Conservation (phyloP, 2,329 filamentous ascomycete species). For the Chaetomiaceae sp. region DNA sequence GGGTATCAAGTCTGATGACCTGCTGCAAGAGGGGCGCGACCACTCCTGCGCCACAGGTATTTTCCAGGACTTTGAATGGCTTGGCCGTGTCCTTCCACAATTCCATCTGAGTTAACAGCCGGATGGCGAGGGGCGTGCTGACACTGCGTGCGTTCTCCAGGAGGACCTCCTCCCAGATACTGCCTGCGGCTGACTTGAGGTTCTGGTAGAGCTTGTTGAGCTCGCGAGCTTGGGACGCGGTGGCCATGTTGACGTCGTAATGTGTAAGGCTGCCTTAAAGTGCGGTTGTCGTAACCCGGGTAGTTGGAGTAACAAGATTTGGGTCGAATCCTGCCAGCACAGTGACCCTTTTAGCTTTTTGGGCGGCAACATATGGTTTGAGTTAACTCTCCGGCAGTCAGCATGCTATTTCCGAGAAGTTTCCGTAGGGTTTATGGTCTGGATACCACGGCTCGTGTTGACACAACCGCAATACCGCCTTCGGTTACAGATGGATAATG, state of each 20-base stretch:
- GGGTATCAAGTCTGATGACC: conserved; percentile 34
- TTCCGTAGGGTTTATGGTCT: conserved; percentile 4
- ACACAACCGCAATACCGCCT: too few relatives aligned
- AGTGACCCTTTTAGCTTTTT: too few relatives aligned
- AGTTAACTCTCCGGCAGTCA: not conserved
- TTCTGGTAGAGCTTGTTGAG: conserved; percentile 19
- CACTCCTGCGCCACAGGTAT: conserved; percentile 49
- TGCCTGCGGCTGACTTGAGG: conserved; percentile 1
- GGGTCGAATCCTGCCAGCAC: too few relatives aligned
- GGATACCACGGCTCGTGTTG: too few relatives aligned
- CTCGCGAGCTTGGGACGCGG: not conserved
- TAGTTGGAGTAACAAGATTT: too few relatives aligned
- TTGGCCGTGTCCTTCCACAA: conserved; percentile 23
- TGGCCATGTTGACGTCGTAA: not conserved
- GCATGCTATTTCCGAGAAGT: conserved; percentile 17
- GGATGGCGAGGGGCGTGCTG: conserved; percentile 23
- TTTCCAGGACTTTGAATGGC: conserved; percentile 44
- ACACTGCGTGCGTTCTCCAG: conserved; percentile 19
- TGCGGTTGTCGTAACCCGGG: too few relatives aligned
- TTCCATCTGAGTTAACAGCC: conserved; percentile 31
- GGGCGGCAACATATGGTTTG: too few relatives aligned
- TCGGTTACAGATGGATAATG: conserved; percentile 11
- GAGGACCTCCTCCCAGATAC: conserved; percentile 7
- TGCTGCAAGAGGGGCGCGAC: conserved; percentile 42
- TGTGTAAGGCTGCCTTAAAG: too few relatives aligned